phyloP scores from a whole-genome alignment of 805 yeast genomes.

The Ogataea minuta region DNA sequence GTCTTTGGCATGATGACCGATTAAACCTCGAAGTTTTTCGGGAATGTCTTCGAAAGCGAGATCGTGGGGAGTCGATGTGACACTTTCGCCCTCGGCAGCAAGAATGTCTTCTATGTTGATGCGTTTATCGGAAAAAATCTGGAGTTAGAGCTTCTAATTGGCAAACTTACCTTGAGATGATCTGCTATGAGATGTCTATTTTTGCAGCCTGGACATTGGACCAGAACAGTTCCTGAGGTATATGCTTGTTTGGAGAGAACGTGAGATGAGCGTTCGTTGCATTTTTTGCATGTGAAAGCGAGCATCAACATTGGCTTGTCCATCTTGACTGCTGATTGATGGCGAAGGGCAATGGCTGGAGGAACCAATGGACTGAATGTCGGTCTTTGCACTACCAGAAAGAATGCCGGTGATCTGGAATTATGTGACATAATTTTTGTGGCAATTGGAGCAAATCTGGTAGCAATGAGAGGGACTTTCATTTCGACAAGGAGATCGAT shows the following conservation, averaged over 20 bases:
- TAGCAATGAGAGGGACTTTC: conserved; percentile 1
- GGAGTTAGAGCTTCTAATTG: conserved; percentile 14
- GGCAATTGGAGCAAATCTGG: background rate
- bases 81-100: conserved; percentile 70
- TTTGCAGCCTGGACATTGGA: conserved; percentile 90
- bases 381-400: too few relatives aligned
- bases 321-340: conserved; percentile 40
- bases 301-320: conserved; percentile 82
- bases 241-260: conserved; percentile 92
- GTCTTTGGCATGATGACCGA: conserved; percentile 70
- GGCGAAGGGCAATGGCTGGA: background rate
- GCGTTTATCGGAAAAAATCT: conserved; percentile 75
- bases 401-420: too few relatives aligned
- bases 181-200: conserved; percentile 91
- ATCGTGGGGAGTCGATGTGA: conserved; percentile 63
- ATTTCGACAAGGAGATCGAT: background rate
- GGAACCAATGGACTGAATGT: background rate
- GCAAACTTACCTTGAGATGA: conserved; percentile 53
- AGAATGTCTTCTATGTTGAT: conserved; percentile 80
- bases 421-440: background rate
- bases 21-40: conserved; percentile 44
- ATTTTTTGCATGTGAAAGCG: conserved; percentile 89
- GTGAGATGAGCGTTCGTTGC: conserved; percentile 81
- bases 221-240: conserved; percentile 77
- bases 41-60: conserved; percentile 69